phyloP scores from a whole-genome alignment of 2,329 filamentous ascomycete species.

The Grosmannia serpens region DNA sequence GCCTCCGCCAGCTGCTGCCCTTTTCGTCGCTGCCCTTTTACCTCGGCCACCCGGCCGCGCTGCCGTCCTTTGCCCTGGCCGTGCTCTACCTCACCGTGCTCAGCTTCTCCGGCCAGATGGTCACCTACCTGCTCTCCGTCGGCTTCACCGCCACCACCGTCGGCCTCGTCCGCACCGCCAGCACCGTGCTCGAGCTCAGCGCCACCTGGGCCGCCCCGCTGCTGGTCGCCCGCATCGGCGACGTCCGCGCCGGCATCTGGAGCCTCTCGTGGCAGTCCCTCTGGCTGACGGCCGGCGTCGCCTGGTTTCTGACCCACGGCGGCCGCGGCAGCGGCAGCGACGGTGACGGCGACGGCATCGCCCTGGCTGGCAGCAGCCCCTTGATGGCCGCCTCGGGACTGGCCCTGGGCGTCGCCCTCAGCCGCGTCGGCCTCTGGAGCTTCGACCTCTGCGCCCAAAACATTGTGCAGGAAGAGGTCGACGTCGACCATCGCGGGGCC shows the following conservation, averaged over 20 bases:
- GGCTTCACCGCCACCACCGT: conserved; percentile 40
- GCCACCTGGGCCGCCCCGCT: conserved; percentile 50
- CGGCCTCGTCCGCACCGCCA: conserved; percentile 38
- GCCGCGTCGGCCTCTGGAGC: conserved; percentile 48
- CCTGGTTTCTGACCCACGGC: conserved; percentile 26
- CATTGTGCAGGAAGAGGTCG: conserved; percentile 51
- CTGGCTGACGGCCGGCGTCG: conserved; percentile 35
- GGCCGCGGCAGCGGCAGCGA: neutral
- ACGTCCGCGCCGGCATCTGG: conserved; percentile 59
- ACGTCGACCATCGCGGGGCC: conserved; percentile 43
- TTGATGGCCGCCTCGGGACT: conserved; percentile 31
- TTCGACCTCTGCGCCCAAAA: conserved; percentile 50
- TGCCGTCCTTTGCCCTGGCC: conserved; percentile 47
- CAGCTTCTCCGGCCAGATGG: conserved; percentile 49
- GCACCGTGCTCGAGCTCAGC: conserved; percentile 43
- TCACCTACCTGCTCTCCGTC: conserved; percentile 47
- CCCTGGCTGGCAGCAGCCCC: conserved; percentile 6
- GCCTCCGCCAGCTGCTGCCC: conserved; percentile 13
- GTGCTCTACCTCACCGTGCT: conserved; percentile 53
- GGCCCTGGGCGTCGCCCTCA: conserved; percentile 38
- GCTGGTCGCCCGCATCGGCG: conserved; percentile 42
- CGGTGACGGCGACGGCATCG: conserved; percentile 9
- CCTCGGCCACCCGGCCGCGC: conserved; percentile 40
- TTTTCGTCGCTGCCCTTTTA: conserved; percentile 29
- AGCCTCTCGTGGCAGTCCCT: conserved; percentile 55